Base-by-base conservation (phyloP, 192 early-diverging fungal species). In the Rhizophlyctis rosea region DNA sequence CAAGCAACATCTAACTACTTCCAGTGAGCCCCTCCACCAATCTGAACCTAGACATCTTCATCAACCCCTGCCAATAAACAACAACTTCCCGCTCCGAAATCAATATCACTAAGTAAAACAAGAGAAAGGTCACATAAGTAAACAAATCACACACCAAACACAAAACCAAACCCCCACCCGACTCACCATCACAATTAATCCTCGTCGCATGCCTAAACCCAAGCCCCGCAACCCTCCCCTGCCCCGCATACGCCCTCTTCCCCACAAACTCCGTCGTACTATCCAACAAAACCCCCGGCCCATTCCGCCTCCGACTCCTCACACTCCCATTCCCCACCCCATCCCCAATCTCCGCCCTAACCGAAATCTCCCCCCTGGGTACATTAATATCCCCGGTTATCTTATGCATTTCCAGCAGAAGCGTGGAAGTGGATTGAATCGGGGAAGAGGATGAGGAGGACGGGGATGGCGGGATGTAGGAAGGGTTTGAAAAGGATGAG, bases 371-470 rank as follows among this genome's bases (percentile, higher is more conserved):
- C 23, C 72, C 72, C 16, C 72, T 50, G 4, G 72, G 72, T 3
- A 74, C 72, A 34, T 74, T 74, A n/a, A 70, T 44, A 54, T 74
- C 72, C 16, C 72, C 72, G 23, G 68, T 71, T 1, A 68, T 29
- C 47, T 69, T 69, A 23, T 44, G 34, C 34, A 61, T 39, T 29
- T 28, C 4, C 56, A 57, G 50, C 54, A 13, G 27, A 23, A 31
- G 54, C 28, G 27, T 56, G 39, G 39, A 7, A 18, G 39, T 7
- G 9, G 39, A 44, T 44, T 18, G 9, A 7, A 44, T 13, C 18
- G 7, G 11, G n/a, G n/a, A n/a, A n/a, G n/a, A n/a, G n/a, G n/a
- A n/a, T n/a, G n/a, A n/a, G n/a, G n/a, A n/a, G n/a, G n/a, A n/a
- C n/a, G n/a, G n/a, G n/a, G n/a, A n/a, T n/a, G n/a, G n/a, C n/a